phyloP scores from a whole-genome alignment of 1,284 basidiomycete genomes.

The Grifola frondosa region DNA sequence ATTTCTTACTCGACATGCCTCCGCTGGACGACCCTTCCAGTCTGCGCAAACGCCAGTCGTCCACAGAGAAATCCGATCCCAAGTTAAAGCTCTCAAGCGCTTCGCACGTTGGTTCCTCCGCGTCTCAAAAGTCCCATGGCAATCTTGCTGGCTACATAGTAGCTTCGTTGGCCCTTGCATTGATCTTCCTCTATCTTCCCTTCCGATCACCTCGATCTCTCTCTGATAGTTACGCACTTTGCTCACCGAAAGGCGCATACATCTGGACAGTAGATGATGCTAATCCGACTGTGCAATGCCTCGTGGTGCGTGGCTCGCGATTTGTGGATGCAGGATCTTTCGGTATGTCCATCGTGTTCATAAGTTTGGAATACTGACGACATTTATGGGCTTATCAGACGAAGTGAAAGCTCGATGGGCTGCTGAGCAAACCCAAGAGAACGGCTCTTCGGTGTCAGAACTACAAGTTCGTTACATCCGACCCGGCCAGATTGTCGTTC shows the following conservation, averaged over 20 bases:
- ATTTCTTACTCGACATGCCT: conserved; percentile 15
- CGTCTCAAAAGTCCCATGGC: no score
- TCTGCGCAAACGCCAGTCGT: conserved; percentile 21
- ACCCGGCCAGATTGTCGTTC: conserved; percentile 58
- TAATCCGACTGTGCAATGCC: conserved; percentile 53
- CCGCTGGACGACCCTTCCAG: conserved; percentile 11
- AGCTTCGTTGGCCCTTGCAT: no score
- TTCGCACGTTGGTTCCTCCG: no score
- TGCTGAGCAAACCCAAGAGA: background rate
- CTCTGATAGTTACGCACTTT: conserved; percentile 51
- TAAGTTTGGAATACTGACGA: background rate
- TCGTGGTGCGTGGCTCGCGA: conserved; percentile 49
- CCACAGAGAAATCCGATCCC: conserved; percentile 19
- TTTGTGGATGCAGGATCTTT: conserved; percentile 57
- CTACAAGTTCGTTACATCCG: conserved; percentile 48
- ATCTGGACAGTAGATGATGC: conserved; percentile 62
- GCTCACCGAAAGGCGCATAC: conserved; percentile 47
- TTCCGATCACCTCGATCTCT: background rate
- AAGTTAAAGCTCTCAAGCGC: no score
- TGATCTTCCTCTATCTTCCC: conserved; percentile 16
- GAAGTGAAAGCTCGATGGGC: background rate
- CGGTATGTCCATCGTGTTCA: conserved; percentile 37
- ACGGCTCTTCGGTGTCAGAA: conserved; percentile 5
- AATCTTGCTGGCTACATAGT: no score
- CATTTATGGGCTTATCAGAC: no score